Conservation (phyloP, 495 filamentous ascomycete genomes). For the Chaetomium cochliodes region DNA sequence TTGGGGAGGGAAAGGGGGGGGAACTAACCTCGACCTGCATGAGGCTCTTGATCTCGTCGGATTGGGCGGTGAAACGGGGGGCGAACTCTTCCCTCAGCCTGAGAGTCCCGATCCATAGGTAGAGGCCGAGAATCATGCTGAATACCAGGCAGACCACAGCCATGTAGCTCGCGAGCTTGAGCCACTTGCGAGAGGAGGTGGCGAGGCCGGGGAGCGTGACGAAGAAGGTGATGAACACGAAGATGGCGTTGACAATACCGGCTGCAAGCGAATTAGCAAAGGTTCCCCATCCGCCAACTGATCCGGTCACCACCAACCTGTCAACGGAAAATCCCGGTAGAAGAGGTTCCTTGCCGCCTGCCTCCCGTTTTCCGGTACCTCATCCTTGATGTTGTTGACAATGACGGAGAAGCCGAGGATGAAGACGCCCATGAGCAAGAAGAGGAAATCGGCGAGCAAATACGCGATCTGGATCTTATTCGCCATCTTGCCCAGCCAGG, state of each 20-base stretch:
- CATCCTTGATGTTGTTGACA: conserved; percentile 51
- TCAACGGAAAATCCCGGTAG: conserved; percentile 59
- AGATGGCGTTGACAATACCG: conserved; percentile 62
- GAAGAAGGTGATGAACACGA: conserved; percentile 58
- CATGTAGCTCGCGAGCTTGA: conserved; percentile 60
- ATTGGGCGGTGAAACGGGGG: conserved; percentile 55
- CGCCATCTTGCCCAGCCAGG: conserved; percentile 43
- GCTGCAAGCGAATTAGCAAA: conserved; percentile 46
- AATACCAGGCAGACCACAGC: conserved; percentile 60
- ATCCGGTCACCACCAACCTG: conserved; percentile 39
- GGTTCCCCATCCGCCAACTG: not conserved
- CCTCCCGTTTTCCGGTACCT: conserved; percentile 46
- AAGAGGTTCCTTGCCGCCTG: conserved; percentile 63
- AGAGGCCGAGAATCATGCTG: conserved; percentile 62
- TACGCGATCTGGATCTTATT: conserved; percentile 60
- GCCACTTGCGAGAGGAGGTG: conserved; percentile 55
- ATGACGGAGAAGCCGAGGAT: conserved; percentile 63
- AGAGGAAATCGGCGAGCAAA: conserved; percentile 57
- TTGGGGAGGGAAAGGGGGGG: not conserved
- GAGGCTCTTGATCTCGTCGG: conserved; percentile 53
- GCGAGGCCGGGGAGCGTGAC: conserved; percentile 60
- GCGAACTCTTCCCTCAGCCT: conserved; percentile 57
- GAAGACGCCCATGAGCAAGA: conserved; percentile 61
- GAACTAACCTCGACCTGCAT: conserved; percentile 62
- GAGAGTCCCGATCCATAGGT: conserved; percentile 69